Percentiles rank a stretch among this genome's conserved stretches.
Conservation (phyloP, 2,329 filamentous ascomycete species). For the Trichoderma oligosporum region DNA sequence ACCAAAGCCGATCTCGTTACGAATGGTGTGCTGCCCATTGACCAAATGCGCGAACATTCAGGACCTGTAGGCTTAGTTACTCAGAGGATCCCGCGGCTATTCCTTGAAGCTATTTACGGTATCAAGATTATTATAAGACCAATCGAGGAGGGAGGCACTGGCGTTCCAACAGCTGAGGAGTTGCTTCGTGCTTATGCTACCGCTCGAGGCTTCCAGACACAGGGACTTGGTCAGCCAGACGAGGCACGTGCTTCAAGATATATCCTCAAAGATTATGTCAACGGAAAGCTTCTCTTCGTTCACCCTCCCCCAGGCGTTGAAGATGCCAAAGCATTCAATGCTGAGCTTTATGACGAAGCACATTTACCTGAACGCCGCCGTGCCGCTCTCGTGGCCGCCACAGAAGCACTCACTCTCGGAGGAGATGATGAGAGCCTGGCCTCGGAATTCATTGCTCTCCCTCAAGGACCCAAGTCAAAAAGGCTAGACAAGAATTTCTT, state of each 20-base stretch:
- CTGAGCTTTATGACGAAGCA: conserved; percentile 76
- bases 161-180: conserved; percentile 78
- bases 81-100: conserved; percentile 77
- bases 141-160: conserved; percentile 87
- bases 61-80: conserved; percentile 82
- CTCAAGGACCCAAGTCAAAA: conserved; percentile 68
- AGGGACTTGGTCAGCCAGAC: conserved; percentile 85
- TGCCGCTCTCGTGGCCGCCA: conserved; percentile 53
- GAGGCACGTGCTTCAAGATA: conserved; percentile 87
- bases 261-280: conserved; percentile 95
- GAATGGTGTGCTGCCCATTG: conserved; percentile 91
- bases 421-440: conserved; percentile 32
- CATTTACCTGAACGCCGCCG: conserved; percentile 81
- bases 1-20: conserved; percentile 96
- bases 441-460: conserved; percentile 49
- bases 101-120: conserved; percentile 90
- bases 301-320: conserved; percentile 75
- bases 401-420: conserved; percentile 45
- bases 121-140: conserved; percentile 81
- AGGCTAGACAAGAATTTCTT: conserved; percentile 90
- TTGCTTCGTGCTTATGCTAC: conserved; percentile 80
- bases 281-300: conserved; percentile 88
- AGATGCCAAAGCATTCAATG: conserved; percentile 76
- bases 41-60: conserved; percentile 89
- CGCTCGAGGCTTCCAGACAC: conserved; percentile 85